A percentile compares a stretch with the other conserved stretches of the same genome.
phyloP scores from a whole-genome alignment of 345 rosid genomes.

The Citrus sp. region DNA sequence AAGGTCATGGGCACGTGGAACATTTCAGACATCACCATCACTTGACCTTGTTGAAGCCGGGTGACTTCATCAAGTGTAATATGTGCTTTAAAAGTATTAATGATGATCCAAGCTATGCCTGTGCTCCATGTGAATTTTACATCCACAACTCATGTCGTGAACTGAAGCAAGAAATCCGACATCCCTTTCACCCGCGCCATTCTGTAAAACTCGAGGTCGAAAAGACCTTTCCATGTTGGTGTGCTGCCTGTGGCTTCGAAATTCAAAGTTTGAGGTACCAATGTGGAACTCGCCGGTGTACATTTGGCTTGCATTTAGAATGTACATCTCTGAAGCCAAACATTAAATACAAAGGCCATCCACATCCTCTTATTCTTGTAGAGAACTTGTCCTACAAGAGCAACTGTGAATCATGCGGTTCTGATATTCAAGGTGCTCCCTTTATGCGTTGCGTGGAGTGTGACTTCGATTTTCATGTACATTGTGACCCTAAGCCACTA shows the following conservation, averaged over 20 bases:
- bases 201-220: neutral
- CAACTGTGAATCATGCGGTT: neutral
- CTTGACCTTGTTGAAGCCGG: neutral
- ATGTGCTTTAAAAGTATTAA: neutral
- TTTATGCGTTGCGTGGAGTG: neutral
- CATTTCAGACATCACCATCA: neutral
- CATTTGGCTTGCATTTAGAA: neutral
- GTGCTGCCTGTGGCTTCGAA: neutral
- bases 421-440: neutral
- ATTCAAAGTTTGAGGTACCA: neutral
- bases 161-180: neutral
- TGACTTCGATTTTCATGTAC: neutral
- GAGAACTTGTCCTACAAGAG: neutral
- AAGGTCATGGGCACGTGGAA: neutral
- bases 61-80: neutral
- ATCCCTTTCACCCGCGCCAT: neutral
- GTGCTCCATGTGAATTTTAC: neutral
- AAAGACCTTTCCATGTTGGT: too few species aligned
- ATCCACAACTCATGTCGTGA: neutral
- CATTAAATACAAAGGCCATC: neutral
- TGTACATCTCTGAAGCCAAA: too few species aligned
- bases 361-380: neutral
- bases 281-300: neutral
- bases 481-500: too few species aligned
- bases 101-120: neutral